Conservation (phyloP, 116 monocot genomes). For the Cymodocea nodosa region DNA sequence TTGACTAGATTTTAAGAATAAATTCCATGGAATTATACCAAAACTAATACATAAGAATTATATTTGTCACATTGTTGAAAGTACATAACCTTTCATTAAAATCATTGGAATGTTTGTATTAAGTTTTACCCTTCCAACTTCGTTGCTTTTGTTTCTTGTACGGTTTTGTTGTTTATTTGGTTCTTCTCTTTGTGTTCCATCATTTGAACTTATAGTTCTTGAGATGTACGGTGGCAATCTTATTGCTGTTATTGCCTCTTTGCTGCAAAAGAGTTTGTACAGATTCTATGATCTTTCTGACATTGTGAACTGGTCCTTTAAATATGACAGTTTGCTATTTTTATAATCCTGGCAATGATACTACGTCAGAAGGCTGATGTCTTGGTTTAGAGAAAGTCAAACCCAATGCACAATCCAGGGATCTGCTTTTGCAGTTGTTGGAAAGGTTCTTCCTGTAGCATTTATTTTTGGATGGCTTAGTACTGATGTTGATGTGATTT, state of each 20-base stretch:
- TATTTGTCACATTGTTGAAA: not conserved
- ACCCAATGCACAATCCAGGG: slow-evolving; percentile 67
- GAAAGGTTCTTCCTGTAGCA: slow-evolving; percentile 63
- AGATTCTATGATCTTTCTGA: not conserved
- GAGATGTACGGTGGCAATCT: not conserved
- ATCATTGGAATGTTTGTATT: too few relatives aligned
- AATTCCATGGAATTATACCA: too few relatives aligned
- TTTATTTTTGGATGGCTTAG: not conserved
- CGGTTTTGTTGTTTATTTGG: too few relatives aligned
- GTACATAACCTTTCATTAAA: not conserved
- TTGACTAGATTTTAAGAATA: too few relatives aligned
- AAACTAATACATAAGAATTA: too few relatives aligned
- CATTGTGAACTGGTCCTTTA: not conserved
- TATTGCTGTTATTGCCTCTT: not conserved
- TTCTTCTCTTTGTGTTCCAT: too few relatives aligned
- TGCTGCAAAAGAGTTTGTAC: not conserved
- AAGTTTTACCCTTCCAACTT: not conserved
- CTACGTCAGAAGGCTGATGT: slow-evolving; percentile 73
- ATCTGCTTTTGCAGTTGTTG: slow-evolving; percentile 66
- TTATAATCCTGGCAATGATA: slow-evolving; percentile 71
- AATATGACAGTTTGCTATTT: slow-evolving; percentile 67
- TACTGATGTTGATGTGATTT: too few relatives aligned
- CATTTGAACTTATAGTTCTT: too few relatives aligned
- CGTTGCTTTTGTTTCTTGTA: too few relatives aligned
- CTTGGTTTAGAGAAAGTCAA: slow-evolving; percentile 43